Percentiles rank a stretch among this genome's conserved stretches.
phyloP scores from a whole-genome alignment of 108 stramenopile species.

The Mayamaea pseudoterrestris region DNA sequence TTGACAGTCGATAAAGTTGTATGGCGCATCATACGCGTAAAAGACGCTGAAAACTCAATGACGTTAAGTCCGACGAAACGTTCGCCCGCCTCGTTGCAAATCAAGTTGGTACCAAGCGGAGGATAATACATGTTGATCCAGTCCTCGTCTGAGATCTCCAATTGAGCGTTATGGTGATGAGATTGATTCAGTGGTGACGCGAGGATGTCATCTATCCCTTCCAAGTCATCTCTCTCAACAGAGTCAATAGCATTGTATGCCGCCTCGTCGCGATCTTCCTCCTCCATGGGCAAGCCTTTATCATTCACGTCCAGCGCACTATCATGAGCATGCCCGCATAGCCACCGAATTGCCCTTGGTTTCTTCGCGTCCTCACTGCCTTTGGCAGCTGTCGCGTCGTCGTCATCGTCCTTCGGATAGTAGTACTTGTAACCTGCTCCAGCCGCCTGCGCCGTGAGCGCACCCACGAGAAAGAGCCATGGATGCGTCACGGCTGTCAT shows the following conservation, averaged over 20 bases:
- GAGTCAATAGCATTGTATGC: too few species aligned
- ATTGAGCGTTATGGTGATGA: neutral
- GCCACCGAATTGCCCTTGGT: neutral
- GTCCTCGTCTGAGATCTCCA: neutral
- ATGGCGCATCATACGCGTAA: conserved; percentile 69
- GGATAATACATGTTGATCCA: conserved; percentile 24
- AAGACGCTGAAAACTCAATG: conserved; percentile 65
- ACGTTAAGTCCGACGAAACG: conserved; percentile 47
- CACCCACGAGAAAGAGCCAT: conserved; percentile 18
- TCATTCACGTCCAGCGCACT: neutral
- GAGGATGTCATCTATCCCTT: too few species aligned
- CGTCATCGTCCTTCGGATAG: too few species aligned
- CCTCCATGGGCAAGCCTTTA: neutral
- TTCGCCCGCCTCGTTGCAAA: too few species aligned
- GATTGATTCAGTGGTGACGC: conserved; percentile 4
- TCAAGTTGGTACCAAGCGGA: conserved; percentile 25
- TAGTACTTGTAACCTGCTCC: too few species aligned
- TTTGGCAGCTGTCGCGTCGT: too few species aligned
- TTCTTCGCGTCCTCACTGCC: neutral
- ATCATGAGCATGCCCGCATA: neutral
- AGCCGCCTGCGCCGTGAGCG: too few species aligned
- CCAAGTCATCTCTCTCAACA: too few species aligned
- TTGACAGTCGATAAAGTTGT: conserved; percentile 64
- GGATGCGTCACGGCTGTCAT: conserved; percentile 23
- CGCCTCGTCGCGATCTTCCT: neutral